A percentile compares a stretch with the other conserved stretches of the same genome.
phyloP scores from a whole-genome alignment of 2,329 filamentous ascomycete species.

The Colletotrichum sp. region DNA sequence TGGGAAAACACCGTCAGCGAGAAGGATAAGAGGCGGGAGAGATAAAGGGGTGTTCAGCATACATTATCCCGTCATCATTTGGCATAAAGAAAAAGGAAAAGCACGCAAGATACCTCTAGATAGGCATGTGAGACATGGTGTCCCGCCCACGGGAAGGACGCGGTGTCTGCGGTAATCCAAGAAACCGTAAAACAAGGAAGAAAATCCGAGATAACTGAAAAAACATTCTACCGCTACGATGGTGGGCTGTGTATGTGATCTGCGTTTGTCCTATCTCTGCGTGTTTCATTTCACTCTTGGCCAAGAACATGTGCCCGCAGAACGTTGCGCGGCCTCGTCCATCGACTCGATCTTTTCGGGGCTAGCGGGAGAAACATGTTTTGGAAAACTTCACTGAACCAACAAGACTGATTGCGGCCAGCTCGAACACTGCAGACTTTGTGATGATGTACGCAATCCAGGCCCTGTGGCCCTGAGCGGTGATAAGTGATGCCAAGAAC shows the following conservation, averaged over 20 bases:
- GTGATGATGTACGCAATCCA: neutral
- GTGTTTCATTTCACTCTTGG: neutral
- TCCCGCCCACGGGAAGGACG: neutral
- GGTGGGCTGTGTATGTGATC: neutral
- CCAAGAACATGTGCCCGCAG: neutral
- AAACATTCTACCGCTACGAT: neutral
- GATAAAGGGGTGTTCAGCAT: neutral
- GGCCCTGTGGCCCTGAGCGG: neutral
- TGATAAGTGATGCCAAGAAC: neutral
- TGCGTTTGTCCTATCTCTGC: neutral
- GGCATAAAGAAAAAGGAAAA: neutral
- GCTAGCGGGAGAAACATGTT: neutral
- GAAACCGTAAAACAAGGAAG: slow-evolving; percentile 9
- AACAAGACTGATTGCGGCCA: neutral
- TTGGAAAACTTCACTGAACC: neutral
- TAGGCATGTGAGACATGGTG: slow-evolving; percentile 9
- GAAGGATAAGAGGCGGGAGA: neutral
- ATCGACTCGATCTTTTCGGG: neutral
- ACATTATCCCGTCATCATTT: neutral
- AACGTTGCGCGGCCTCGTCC: slow-evolving; percentile 3
- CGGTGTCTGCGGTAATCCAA: neutral
- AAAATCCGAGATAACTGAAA: neutral
- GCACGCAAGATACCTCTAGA: slow-evolving; percentile 15
- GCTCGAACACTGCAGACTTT: neutral
- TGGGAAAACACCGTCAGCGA: neutral